Base-by-base conservation (phyloP, 768 basidiomycete species). In the Albatrellus ellisii region DNA sequence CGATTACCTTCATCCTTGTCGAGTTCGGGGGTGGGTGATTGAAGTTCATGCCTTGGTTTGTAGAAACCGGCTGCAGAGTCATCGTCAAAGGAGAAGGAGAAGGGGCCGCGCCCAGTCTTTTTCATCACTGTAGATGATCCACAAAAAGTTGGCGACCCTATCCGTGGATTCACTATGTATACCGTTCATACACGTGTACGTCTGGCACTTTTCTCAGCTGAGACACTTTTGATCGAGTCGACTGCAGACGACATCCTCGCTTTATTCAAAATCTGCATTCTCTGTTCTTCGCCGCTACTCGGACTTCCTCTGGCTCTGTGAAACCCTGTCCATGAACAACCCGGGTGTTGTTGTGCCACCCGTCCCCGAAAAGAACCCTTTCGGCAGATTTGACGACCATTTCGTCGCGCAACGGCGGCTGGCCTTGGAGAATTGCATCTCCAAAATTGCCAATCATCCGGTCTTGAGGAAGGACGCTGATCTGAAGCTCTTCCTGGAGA, bases 291-390 rank as follows among this genome's bases (percentile, higher is more conserved):
- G 95, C n/a, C 79, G 95, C 25, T 99, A 95, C 61, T 90, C 88
- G 5, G 94, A 99, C 60, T 99, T 98, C 54, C 72, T 97, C 15
- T 98, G 95, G 95, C 62, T 99, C 1, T 95, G 87, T 59, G 89
- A 91, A 54, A 77, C 82, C 0, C 71, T 99, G 2, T 80, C 79
- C 0, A 57, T 62, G 51, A 97, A 97, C 60, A 98, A 98, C 55
- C 92, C 94, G 3, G 95, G 95, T 7, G 91, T 98, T 2, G 83
- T 98, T 28, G 90, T 99, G 0, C 95, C 95, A 6, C 94, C 94
- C 0, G 86, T 84, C 4, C 95, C 95, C 0, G 95, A 94, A 59
- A 99, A 99, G 68, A 88, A 83, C 46, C 66, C 88, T 0, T 87
- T 95, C 52, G 90, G 88, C 5, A 77, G 95, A 14, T 99, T 99